Evolutionary conservation across 2,329 filamentous ascomycete species (phyloP).

Genomic region (Fusarium globosum): DNA sequence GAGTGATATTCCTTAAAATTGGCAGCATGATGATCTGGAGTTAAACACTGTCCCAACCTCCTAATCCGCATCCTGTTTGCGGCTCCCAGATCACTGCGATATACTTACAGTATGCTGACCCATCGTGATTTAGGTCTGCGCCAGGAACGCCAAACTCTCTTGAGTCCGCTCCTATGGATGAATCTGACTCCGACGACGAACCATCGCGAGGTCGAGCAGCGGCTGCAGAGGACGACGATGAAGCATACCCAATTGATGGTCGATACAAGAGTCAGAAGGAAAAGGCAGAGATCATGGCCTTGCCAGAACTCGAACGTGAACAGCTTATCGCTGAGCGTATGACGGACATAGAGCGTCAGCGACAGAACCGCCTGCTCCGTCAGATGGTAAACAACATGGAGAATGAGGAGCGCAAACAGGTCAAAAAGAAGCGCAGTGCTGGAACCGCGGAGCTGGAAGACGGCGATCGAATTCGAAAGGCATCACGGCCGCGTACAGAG

Average conservation of each 20-base stretch:
- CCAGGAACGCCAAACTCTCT: conserved; percentile 79
- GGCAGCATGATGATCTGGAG: not conserved
- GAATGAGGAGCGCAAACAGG: conserved; percentile 66
- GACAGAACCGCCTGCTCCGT: conserved; percentile 84
- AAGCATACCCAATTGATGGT: conserved; percentile 87
- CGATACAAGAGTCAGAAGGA: conserved; percentile 80
- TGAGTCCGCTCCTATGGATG: conserved; percentile 88
- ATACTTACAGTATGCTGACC: conserved; percentile 21
- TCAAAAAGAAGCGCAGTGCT: conserved; percentile 80
- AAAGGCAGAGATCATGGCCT: conserved; percentile 81
- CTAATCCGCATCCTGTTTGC: not conserved
- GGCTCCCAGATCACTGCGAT: not conserved
- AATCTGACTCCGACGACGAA: conserved; percentile 75
- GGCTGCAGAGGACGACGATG: conserved; percentile 66
- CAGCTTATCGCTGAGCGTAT: conserved; percentile 89
- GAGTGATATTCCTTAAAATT: conserved; percentile 42
- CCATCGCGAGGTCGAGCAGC: conserved; percentile 56
- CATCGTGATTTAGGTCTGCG: conserved; percentile 65
- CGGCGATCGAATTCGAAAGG: conserved; percentile 78
- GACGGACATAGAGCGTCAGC: conserved; percentile 81
- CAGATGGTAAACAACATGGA: conserved; percentile 77
- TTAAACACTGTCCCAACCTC: not conserved
- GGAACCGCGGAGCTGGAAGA: conserved; percentile 83
- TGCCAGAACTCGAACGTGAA: conserved; percentile 93
- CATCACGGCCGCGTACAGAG: conserved; percentile 73